phyloP scores from a whole-genome alignment of 2,329 filamentous ascomycete genomes.

The Orbilia oligospora region DNA sequence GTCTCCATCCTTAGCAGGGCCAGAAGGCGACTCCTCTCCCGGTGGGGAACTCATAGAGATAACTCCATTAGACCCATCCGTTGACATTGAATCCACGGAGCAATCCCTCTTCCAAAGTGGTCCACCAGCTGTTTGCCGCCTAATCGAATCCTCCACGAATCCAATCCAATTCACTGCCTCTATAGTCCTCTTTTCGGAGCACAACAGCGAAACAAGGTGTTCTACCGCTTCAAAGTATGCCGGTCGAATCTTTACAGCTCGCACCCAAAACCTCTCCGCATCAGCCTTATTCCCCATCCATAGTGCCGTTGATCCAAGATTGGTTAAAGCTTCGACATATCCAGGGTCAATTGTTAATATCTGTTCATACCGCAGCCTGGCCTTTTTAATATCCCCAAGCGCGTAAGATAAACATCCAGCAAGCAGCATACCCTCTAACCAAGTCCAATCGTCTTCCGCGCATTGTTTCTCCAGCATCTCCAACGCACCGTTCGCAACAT shows the following conservation, averaged over 20 bases:
- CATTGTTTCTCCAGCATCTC: constrained; percentile 81
- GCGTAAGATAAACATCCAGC: constrained; percentile 89
- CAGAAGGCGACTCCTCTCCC: constrained; percentile 29
- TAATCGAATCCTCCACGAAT: constrained; percentile 82
- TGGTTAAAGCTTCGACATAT: constrained; percentile 85
- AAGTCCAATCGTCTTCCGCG: constrained; percentile 84
- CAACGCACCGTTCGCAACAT: constrained; percentile 75
- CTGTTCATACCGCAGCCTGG: constrained; percentile 71
- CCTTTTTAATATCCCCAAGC: constrained; percentile 65
- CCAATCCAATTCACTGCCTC: constrained; percentile 91
- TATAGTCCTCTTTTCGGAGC: constrained; percentile 81
- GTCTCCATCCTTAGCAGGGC: constrained; percentile 33
- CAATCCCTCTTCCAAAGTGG: constrained; percentile 47
- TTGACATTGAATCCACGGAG: constrained; percentile 60
- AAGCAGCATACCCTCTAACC: constrained; percentile 92
- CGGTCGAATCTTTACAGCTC: constrained; percentile 84
- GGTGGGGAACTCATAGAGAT: constrained; percentile 58
- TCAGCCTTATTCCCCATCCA: constrained; percentile 86
- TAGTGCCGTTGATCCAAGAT: constrained; percentile 89
- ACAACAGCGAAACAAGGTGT: constrained; percentile 89
- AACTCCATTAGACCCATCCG: constrained; percentile 55
- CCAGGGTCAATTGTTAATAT: constrained; percentile 74
- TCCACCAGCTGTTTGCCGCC: constrained; percentile 69
- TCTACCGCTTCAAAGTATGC: constrained; percentile 95
- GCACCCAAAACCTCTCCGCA: constrained; percentile 87